phyloP scores from a whole-genome alignment of 2,329 filamentous ascomycete genomes.

The Beauveria rudraprayagi region DNA sequence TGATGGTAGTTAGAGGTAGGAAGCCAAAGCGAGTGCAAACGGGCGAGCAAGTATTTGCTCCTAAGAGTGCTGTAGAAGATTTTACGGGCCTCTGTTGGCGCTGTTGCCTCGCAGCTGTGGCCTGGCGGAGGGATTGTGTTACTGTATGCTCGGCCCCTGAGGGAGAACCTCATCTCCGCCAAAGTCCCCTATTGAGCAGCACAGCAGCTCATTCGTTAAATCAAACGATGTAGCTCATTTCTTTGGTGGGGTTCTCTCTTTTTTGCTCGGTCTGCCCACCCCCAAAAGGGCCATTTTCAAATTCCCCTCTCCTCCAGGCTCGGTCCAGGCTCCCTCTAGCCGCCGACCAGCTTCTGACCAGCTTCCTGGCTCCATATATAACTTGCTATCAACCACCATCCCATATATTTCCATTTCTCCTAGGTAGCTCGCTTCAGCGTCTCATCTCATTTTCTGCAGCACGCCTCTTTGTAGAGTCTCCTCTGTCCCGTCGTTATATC shows the following conservation, averaged over 20 bases:
- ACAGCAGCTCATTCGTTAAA: neutral
- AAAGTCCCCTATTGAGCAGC: neutral
- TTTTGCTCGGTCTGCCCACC: constrained; percentile 9
- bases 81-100: neutral
- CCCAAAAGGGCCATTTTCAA: neutral
- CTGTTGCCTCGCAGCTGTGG: neutral
- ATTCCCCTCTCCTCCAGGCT: too few species aligned
- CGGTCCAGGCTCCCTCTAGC: neutral
- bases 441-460: neutral
- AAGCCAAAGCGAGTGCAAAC: too few species aligned
- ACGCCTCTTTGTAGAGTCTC: neutral
- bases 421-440: neutral
- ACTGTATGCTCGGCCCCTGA: neutral
- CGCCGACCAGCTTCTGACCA: constrained; percentile 1
- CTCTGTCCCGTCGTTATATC: neutral
- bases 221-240: neutral
- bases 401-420: neutral
- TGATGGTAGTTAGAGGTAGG: too few species aligned
- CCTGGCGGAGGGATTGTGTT: neutral
- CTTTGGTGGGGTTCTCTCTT: neutral
- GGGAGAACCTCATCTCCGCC: neutral
- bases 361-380: constrained; percentile 1
- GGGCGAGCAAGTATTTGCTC: too few species aligned
- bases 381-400: constrained; percentile 4
- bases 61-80: neutral